Conservation (phyloP, 305 asterid genomes). For the Plantago lanceolata region DNA sequence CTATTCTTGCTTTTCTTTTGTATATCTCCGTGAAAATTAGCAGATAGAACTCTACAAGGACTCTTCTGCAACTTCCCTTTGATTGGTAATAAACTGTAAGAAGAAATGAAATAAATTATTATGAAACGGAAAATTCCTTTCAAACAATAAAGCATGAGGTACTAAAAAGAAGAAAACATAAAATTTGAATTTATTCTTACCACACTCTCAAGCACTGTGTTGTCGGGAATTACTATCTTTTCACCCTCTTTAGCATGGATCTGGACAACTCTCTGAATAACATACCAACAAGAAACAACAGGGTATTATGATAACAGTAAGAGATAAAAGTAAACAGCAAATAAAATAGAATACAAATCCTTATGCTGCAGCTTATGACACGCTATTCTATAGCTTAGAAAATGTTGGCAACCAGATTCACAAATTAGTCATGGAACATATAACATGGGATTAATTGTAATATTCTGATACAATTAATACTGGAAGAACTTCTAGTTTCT, state of each 20-base stretch:
- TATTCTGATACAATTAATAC: no score
- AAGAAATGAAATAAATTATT: no score
- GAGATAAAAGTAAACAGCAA: conserved; percentile 14
- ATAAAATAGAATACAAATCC: background rate
- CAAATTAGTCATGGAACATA: no score
- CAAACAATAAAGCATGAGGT: conserved; percentile 6
- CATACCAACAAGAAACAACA: conserved; percentile 21
- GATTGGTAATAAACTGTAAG: conserved; percentile 42
- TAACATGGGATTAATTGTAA: no score
- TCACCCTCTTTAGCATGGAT: conserved; percentile 50
- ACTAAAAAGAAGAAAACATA: conserved; percentile 3
- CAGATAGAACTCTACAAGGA: conserved; percentile 26
- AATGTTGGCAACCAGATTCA: no score
- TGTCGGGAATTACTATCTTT: conserved; percentile 64
- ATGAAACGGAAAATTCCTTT: conserved; percentile 9
- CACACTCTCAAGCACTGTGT: conserved; percentile 59
- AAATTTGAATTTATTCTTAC: conserved; percentile 31
- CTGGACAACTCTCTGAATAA: conserved; percentile 54
- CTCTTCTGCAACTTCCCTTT: conserved; percentile 35
- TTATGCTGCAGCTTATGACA: background rate
- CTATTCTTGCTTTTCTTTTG: conserved; percentile 1
- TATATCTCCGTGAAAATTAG: conserved; percentile 1
- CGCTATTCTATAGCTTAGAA: background rate
- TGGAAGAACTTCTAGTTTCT: no score
- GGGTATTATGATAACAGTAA: conserved; percentile 1